A percentile compares a stretch with the other conserved stretches of the same genome.
Conservation (phyloP, 768 basidiomycete species). For the Butyriboletus loyo region DNA sequence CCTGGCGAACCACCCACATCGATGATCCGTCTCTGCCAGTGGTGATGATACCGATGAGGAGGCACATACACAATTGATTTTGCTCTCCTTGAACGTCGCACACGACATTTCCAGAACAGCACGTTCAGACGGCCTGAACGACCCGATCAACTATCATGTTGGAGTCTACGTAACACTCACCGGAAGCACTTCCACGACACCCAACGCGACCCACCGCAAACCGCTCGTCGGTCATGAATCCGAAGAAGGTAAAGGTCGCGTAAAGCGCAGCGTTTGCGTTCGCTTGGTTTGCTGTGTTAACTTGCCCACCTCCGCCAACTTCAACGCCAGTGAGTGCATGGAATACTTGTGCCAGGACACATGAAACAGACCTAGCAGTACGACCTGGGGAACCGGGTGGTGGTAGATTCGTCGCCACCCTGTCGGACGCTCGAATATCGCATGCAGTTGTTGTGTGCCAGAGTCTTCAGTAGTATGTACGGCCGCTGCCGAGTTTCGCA, state of each 20-base stretch:
- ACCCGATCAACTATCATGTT: slow-evolving; percentile 68
- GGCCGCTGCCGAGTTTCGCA: slow-evolving; percentile 17
- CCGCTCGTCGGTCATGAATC: slow-evolving; percentile 52
- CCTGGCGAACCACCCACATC: too few species aligned
- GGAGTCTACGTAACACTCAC: too few species aligned
- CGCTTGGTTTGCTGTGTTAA: slow-evolving; percentile 59
- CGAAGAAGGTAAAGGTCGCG: slow-evolving; percentile 54
- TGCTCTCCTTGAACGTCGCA: too few species aligned
- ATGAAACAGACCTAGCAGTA: slow-evolving; percentile 63
- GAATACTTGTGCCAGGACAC: slow-evolving; percentile 66
- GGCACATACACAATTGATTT: too few species aligned
- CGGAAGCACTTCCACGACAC: too few species aligned
- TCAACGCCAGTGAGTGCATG: slow-evolving; percentile 78
- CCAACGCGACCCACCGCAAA: too few species aligned
- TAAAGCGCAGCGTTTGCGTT: slow-evolving; percentile 71
- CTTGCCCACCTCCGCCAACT: slow-evolving; percentile 76
- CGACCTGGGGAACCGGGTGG: slow-evolving; percentile 43
- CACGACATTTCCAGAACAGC: slow-evolving; percentile 52
- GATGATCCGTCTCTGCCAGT: too few species aligned
- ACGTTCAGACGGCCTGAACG: slow-evolving; percentile 47
- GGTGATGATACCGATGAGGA: too few species aligned
- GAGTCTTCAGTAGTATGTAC: slow-evolving; percentile 20
- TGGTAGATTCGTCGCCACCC: slow-evolving; percentile 56
- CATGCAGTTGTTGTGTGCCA: slow-evolving; percentile 13
- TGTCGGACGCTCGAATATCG: slow-evolving; percentile 44